Percentiles rank a stretch among this genome's conserved stretches.
These are phyloP conservation scores for Mallotus nudiflorus DNA, from an alignment of 345 rosid genomes.

Conservation along the genomic window DNA sequence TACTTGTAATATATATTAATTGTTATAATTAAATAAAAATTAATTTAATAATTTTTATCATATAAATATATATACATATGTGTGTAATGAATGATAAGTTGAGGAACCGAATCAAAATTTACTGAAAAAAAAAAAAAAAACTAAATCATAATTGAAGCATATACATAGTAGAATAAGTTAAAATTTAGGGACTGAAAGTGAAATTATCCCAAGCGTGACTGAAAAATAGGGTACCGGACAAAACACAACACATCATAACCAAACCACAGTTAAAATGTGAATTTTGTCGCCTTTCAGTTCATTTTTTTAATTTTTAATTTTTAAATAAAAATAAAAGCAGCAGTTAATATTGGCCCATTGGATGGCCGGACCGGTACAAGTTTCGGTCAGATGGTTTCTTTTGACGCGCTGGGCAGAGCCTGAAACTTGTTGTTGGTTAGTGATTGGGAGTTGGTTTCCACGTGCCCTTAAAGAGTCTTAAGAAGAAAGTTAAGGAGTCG, in stretches of 20 bases:
- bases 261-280: not conserved
- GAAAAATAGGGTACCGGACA: not conserved
- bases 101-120: too few relatives aligned
- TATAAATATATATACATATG: too few relatives aligned
- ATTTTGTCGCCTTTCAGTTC: not conserved
- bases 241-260: not conserved
- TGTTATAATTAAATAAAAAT: too few relatives aligned
- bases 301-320: too few relatives aligned
- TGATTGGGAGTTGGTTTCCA: not conserved
- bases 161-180: too few relatives aligned
- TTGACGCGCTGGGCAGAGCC: not conserved
- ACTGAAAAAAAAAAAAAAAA: too few relatives aligned
- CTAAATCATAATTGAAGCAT: too few relatives aligned
- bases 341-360: not conserved
- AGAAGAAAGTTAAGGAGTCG: not conserved
- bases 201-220: too few relatives aligned
- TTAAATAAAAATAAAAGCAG: not conserved
- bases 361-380: not conserved
- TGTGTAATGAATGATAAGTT: too few relatives aligned
- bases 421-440: not conserved
- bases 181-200: too few relatives aligned
- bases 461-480: not conserved
- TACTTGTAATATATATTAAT: too few relatives aligned
- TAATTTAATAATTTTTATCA: too few relatives aligned
- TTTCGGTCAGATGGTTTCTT: not conserved